Percentiles rank a stretch among this genome's conserved stretches.
phyloP scores from a whole-genome alignment of 2,329 filamentous ascomycete genomes.

The Penicillium oxalicum region DNA sequence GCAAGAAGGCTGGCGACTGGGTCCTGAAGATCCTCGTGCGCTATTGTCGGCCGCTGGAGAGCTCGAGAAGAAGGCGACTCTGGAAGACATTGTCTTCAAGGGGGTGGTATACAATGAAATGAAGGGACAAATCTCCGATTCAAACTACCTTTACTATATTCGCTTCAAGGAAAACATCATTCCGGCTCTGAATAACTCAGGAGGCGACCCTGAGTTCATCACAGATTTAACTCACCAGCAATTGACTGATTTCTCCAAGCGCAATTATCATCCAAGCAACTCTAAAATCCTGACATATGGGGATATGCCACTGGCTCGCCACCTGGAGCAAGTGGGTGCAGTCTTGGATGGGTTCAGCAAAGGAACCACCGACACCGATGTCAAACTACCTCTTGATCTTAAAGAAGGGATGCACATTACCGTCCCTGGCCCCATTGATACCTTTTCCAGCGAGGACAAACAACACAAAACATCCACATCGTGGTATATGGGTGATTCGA shows the following conservation, averaged over 20 bases:
- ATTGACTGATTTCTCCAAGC: constrained; percentile 77
- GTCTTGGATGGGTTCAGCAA: constrained; percentile 68
- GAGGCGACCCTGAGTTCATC: constrained; percentile 92
- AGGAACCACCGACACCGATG: constrained; percentile 62
- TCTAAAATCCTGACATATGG: constrained; percentile 94
- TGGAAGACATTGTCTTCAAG: constrained; percentile 71
- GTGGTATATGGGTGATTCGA: constrained; percentile 81
- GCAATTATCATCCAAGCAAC: constrained; percentile 97
- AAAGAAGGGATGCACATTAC: constrained; percentile 59
- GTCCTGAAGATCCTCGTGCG: constrained; percentile 76
- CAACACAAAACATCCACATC: constrained; percentile 92
- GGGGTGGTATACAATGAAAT: constrained; percentile 99
- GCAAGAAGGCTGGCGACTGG: constrained; percentile 95
- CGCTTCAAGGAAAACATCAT: constrained; percentile 92
- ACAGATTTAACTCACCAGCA: constrained; percentile 91
- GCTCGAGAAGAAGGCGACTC: constrained; percentile 54
- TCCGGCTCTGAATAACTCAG: constrained; percentile 91
- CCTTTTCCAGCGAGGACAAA: constrained; percentile 74
- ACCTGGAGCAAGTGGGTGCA: constrained; percentile 71
- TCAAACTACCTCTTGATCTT: constrained; percentile 71
- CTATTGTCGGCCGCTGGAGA: constrained; percentile 42
- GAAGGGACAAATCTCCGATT: constrained; percentile 98
- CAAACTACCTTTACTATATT: constrained; percentile 93
- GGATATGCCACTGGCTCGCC: constrained; percentile 77
- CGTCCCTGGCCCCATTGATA: constrained; percentile 76